A percentile compares a stretch with the other conserved stretches of the same genome.
These are phyloP conservation scores for Lactarius sanguifluus DNA, from an alignment of 768 basidiomycete genomes.

Conservation along the genomic window DNA sequence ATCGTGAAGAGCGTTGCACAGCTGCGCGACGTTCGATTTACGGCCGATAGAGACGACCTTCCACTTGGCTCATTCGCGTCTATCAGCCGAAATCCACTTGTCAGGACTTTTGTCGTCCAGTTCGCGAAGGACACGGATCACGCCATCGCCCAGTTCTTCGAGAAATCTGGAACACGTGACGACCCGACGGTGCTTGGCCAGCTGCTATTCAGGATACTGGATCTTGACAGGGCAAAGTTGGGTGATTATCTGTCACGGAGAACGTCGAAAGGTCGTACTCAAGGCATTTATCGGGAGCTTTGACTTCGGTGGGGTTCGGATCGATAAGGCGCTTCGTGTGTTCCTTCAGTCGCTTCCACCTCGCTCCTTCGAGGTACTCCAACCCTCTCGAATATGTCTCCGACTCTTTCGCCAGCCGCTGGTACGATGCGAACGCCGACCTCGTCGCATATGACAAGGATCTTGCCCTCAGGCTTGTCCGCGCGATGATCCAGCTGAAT, in stretches of 20 bases:
- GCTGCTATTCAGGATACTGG: slow-evolving; percentile 75
- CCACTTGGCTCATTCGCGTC: slow-evolving; percentile 44
- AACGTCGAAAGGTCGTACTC: slow-evolving; percentile 71
- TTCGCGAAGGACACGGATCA: slow-evolving; percentile 80
- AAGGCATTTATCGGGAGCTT: slow-evolving; percentile 87
- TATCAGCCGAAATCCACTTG: slow-evolving; percentile 55
- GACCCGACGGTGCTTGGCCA: slow-evolving; percentile 77
- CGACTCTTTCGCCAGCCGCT: slow-evolving; percentile 81
- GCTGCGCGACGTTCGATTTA: slow-evolving; percentile 66
- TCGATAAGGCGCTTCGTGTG: slow-evolving; percentile 86
- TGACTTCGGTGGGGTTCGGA: slow-evolving; percentile 75
- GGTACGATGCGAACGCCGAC: slow-evolving; percentile 86
- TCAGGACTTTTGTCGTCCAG: slow-evolving; percentile 72
- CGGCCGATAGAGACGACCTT: slow-evolving; percentile 65
- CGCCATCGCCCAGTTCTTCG: slow-evolving; percentile 70
- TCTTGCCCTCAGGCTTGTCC: slow-evolving; percentile 70
- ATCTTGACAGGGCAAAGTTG: slow-evolving; percentile 78
- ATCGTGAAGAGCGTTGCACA: slow-evolving; percentile 88
- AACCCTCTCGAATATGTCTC: slow-evolving; percentile 67
- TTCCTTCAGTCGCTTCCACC: slow-evolving; percentile 81
- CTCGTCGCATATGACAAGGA: slow-evolving; percentile 81
- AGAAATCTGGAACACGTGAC: slow-evolving; percentile 56
- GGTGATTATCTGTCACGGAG: slow-evolving; percentile 81
- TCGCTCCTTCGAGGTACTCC: slow-evolving; percentile 49
- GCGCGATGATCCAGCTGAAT: slow-evolving; percentile 84